phyloP scores from a whole-genome alignment of 23 red algal genomes.

The Chondrus crispus region DNA sequence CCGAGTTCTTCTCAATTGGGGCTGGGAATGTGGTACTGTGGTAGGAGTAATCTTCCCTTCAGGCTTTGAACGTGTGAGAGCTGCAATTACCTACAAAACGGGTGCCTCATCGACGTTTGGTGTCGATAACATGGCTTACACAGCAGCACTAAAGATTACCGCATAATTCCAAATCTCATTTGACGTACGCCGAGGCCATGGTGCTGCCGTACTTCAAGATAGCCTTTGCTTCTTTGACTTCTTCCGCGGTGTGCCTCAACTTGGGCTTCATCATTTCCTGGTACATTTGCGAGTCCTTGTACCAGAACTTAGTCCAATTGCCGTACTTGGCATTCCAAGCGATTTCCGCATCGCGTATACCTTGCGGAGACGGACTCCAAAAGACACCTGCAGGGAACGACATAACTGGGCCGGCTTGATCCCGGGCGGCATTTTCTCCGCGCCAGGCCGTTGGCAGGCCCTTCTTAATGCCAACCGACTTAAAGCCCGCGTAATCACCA shows the following conservation, averaged over 20 bases:
- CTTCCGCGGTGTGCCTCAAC: conserved; percentile 21
- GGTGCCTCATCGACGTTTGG: too few relatives aligned
- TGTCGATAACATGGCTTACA: too few relatives aligned
- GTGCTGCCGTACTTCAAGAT: conserved; percentile 66
- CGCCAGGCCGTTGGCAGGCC: conserved; percentile 66
- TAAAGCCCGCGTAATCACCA: conserved; percentile 30
- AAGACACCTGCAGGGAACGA: conserved; percentile 19
- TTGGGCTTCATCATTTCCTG: conserved; percentile 60
- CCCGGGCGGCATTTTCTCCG: conserved; percentile 65
- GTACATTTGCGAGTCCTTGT: conserved; percentile 57
- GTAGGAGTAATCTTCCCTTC: too few relatives aligned
- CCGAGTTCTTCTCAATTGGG: too few relatives aligned
- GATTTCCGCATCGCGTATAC: conserved; percentile 10
- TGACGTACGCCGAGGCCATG: conserved; percentile 64
- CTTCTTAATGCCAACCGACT: conserved; percentile 15
- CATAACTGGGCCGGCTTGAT: conserved; percentile 18
- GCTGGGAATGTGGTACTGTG: too few relatives aligned
- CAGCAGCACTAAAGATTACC: too few relatives aligned
- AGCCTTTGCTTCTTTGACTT: conserved; percentile 46
- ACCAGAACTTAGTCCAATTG: conserved; percentile 38
- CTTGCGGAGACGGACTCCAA: conserved; percentile 2
- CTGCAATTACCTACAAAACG: too few relatives aligned
- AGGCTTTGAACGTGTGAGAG: too few relatives aligned
- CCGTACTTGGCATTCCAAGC: conserved; percentile 31
- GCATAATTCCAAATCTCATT: too few relatives aligned